Evolutionary conservation across 1,284 basidiomycete genomes (phyloP), one percentile per base, ranked within the genome.

Genomic region (Hymenochaete sp.): DNA sequence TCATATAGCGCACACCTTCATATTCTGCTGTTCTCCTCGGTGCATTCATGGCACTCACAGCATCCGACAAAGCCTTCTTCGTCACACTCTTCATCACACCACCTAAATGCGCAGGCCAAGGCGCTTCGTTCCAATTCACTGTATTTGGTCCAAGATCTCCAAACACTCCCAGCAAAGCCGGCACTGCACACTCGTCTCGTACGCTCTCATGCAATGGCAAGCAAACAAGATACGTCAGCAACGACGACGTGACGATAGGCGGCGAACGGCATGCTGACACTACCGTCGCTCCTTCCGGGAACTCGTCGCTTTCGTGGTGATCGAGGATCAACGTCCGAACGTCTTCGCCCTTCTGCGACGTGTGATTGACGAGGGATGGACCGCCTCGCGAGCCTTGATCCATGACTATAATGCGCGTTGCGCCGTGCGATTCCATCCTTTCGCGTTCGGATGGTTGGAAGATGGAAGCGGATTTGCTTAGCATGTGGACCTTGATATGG

Each of bases 341-440:
- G 16, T 44, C 24, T n/a, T 38, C 9, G 8, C 35, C 35, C 19
- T 11, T 2, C 32, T n/a, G 5, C 14, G 14, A 6, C 13, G 5
- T 35, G 14, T n/a, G 8, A 5, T 5, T 35, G 10, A 56, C 53
- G 22, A 62, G 45, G 2, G 57, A 25, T 3, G 54, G 56, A 13
- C 59, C 59, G 2, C 49, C 50, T n/a, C 60, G 55, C 40, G 59
- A 60, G 13, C 62, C 62, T 39, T 63, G 62, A 52, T 62, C 60
- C 24, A 57, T 54, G 2, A 54, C 48, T 32, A 62, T 52, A 24
- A 58, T 50, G 38, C 52, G 59, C 6, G 44, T 45, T n/a, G 59
- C 52, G 38, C 39, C 45, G 31, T 56, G 48, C 9, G 36, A 37
- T 4, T 53, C 50, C 35, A 63, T 57, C 11, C 45, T 51, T 26